Base-by-base conservation (phyloP, 257 asterid species). In the Solanum acaule region DNA sequence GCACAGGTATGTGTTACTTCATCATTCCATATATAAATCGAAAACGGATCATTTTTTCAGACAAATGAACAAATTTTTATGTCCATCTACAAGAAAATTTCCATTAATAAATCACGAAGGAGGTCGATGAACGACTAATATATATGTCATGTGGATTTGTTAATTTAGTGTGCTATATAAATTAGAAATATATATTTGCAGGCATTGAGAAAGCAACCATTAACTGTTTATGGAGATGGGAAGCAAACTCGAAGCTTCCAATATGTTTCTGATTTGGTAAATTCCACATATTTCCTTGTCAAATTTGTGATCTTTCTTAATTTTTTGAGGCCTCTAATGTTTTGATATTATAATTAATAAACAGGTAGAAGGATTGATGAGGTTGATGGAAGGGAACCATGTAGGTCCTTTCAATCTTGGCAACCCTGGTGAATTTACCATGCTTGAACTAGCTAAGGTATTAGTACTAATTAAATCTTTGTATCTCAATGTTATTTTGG, bases 211-310 rank as follows among this genome's bases (percentile, higher is more conserved):
- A 96, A 96, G 91, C 94, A 94, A 89, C 93, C 99, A 27, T 87
- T 94, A 90, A 94, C 98, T 63, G 98, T 95, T 79, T 96, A 96
- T 93, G 99, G 99, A 29, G 99, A 96, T 88, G 98, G 99, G 34
- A 93, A 95, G 91, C 98, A 96, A 93, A 96, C 99, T 4, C 94
- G 98, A 92, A 96, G 99, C 90, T 96, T 96, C 93, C 99, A 95
- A 92, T 95, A 92, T 61, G 98, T 96, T 88, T 93, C 98, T 86
- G 99, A 95, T 91, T 87, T 96, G 97, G 99, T 96, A 93, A 92
- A 76, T 20, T 73, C 78, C 33, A 22, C 35, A 15, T 38, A 59
- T 86, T 44, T 35, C 11, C 34, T 13, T 2, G 22, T 10, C 29
- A 82, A n/a, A 79, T 56, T 56, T 56, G 63, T 18, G 10, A 1